Evolutionary conservation across 345 rosid species (phyloP).

Genomic region (Moringa oleifera): DNA sequence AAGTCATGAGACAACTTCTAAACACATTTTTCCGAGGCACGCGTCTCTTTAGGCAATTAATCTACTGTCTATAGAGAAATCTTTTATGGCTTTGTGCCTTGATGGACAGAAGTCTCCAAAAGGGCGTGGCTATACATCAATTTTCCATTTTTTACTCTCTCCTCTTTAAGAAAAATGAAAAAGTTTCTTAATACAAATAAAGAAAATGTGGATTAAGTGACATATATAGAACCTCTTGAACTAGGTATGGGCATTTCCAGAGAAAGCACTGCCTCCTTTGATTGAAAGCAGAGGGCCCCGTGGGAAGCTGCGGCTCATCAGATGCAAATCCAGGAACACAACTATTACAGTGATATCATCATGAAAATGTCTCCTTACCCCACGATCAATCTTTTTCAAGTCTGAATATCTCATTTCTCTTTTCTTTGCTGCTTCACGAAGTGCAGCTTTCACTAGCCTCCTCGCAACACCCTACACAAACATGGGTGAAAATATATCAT

Average conservation of each 20-base stretch:
- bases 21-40: background rate
- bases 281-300: conserved; percentile 52
- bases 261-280: conserved; percentile 45
- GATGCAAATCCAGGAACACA: conserved; percentile 63
- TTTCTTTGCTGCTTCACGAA: conserved; percentile 84
- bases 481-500: no score
- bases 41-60: background rate
- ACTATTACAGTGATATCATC: conserved; percentile 90
- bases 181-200: conserved; percentile 19
- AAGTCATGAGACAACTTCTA: background rate
- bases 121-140: conserved; percentile 30
- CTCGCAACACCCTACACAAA: conserved; percentile 65
- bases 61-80: conserved; percentile 3
- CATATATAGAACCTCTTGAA: conserved; percentile 22
- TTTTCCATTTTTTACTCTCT: conserved; percentile 8
- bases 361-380: conserved; percentile 96
- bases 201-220: conserved; percentile 14
- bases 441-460: conserved; percentile 74
- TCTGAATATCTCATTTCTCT: conserved; percentile 95
- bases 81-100: conserved; percentile 3
- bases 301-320: conserved; percentile 37
- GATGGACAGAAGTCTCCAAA: conserved; percentile 15
- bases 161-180: conserved; percentile 14
- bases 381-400: conserved; percentile 85
- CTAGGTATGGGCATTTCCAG: conserved; percentile 27